Evolutionary conservation across 768 basidiomycete genomes (phyloP).

Genomic region (Thelephora ganbajun): DNA sequence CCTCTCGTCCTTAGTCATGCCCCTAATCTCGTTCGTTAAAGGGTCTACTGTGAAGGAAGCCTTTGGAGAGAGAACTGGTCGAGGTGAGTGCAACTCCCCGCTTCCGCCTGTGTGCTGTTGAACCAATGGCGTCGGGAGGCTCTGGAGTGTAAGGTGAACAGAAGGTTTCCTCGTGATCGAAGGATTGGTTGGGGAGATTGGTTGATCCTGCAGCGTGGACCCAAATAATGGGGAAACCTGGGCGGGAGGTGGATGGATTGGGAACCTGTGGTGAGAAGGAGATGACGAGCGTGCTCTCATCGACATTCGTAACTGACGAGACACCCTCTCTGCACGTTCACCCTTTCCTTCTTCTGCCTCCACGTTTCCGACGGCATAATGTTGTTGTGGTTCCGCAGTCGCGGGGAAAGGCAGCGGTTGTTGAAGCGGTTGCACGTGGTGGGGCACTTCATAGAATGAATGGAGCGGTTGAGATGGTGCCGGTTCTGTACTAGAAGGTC

Average conservation of each 20-base stretch:
- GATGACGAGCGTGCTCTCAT: slow-evolving; percentile 51
- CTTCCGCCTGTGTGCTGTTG: neutral
- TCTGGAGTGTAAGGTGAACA: neutral
- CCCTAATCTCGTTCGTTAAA: slow-evolving; percentile 18
- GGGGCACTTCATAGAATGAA: slow-evolving; percentile 13
- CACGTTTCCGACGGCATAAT: too few species aligned
- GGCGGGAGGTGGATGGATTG: slow-evolving; percentile 18
- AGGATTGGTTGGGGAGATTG: neutral
- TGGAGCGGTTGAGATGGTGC: slow-evolving; percentile 17
- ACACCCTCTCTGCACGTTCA: slow-evolving; percentile 39
- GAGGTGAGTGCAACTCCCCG: slow-evolving; percentile 32
- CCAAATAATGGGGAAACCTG: slow-evolving; percentile 5
- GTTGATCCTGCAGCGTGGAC: neutral
- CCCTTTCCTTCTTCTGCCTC: slow-evolving; percentile 41
- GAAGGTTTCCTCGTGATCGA: neutral
- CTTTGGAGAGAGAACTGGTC: slow-evolving; percentile 56
- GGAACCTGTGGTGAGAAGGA: slow-evolving; percentile 42
- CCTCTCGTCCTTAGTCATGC: slow-evolving; percentile 34
- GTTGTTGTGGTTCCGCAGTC: slow-evolving; percentile 16
- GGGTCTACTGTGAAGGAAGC: slow-evolving; percentile 33
- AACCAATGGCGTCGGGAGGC: neutral
- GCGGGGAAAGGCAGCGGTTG: neutral
- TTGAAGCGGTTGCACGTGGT: slow-evolving; percentile 15
- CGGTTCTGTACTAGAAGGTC: slow-evolving; percentile 40
- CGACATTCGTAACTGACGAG: slow-evolving; percentile 42